Conservation (phyloP, 2,329 filamentous ascomycete genomes). For the Tolypocladium ovalisporum region DNA sequence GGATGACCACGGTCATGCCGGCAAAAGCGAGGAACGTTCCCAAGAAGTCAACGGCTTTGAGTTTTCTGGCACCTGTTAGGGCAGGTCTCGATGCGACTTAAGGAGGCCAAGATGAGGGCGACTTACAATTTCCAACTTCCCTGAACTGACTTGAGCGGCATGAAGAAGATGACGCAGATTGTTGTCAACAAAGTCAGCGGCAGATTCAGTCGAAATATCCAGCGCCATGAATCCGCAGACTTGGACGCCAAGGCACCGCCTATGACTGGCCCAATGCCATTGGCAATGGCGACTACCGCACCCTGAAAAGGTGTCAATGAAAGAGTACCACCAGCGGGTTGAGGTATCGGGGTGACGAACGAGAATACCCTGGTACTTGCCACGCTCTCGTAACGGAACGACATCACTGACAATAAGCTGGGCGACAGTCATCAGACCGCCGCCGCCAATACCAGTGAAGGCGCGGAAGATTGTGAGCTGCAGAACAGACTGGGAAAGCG, state of each 20-base stretch:
- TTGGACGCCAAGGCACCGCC: slow-evolving; percentile 38
- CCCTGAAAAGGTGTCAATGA: slow-evolving; percentile 16
- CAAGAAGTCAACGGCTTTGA: slow-evolving; percentile 39
- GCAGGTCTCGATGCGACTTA: not conserved
- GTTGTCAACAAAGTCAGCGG: slow-evolving; percentile 38
- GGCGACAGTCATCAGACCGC: slow-evolving; percentile 60
- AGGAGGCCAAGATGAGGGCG: not conserved
- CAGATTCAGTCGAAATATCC: slow-evolving; percentile 44
- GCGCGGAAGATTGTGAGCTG: slow-evolving; percentile 30
- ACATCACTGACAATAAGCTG: slow-evolving; percentile 62
- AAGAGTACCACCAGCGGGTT: not conserved
- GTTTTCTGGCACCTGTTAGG: slow-evolving; percentile 21
- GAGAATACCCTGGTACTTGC: slow-evolving; percentile 57
- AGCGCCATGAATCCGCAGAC: slow-evolving; percentile 35
- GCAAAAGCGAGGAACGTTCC: slow-evolving; percentile 34
- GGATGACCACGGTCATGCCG: slow-evolving; percentile 33
- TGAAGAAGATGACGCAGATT: slow-evolving; percentile 37
- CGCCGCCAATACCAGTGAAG: slow-evolving; percentile 49
- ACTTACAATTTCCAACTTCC: slow-evolving; percentile 36
- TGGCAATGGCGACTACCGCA: slow-evolving; percentile 39
- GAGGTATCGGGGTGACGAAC: slow-evolving; percentile 14
- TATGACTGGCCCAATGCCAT: slow-evolving; percentile 43
- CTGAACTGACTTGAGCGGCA: slow-evolving; percentile 43
- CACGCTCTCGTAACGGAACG: slow-evolving; percentile 56
- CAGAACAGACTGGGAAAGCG: slow-evolving; percentile 25